Percentiles rank a stretch among this genome's conserved stretches.
These are phyloP conservation scores for Takashimella koratensis DNA, from an alignment of 1,284 basidiomycete species.

Conservation along the genomic window DNA sequence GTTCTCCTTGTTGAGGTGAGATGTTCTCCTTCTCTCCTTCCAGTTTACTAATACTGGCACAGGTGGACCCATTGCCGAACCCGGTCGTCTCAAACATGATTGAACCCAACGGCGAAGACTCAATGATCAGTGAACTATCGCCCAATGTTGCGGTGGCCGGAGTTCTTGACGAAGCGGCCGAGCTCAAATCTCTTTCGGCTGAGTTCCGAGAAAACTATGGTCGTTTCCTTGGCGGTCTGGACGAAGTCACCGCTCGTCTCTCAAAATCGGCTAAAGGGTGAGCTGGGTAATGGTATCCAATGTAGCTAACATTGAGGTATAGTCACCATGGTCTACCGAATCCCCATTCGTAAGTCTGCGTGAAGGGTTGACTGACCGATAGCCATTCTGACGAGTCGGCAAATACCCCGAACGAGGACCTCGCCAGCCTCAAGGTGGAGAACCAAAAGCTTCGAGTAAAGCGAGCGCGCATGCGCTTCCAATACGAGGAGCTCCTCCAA, in stretches of 20 bases:
- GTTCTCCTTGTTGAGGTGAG: too few relatives aligned
- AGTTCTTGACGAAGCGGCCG: too few relatives aligned
- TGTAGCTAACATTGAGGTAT: neutral
- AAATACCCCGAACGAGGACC: neutral
- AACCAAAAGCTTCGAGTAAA: too few relatives aligned
- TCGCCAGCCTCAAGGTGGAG: slow-evolving; percentile 31
- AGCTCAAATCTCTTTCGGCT: neutral
- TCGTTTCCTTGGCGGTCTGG: neutral
- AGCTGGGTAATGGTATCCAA: neutral
- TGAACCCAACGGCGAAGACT: too few relatives aligned
- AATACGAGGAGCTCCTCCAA: too few relatives aligned
- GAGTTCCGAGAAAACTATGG: neutral
- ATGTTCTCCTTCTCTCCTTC: too few relatives aligned
- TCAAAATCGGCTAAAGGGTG: neutral
- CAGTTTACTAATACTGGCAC: too few relatives aligned
- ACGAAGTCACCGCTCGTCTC: slow-evolving; percentile 2
- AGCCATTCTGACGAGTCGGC: neutral
- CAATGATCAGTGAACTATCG: too few relatives aligned
- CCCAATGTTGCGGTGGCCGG: too few relatives aligned
- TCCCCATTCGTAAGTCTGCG: neutral
- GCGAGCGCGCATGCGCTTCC: too few relatives aligned
- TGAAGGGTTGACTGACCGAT: neutral
- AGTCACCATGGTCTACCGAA: slow-evolving; percentile 4
- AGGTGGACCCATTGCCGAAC: too few relatives aligned
- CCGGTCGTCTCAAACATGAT: too few relatives aligned